phyloP scores from a whole-genome alignment of 306 rosid species.

The Prunus davidiana region DNA sequence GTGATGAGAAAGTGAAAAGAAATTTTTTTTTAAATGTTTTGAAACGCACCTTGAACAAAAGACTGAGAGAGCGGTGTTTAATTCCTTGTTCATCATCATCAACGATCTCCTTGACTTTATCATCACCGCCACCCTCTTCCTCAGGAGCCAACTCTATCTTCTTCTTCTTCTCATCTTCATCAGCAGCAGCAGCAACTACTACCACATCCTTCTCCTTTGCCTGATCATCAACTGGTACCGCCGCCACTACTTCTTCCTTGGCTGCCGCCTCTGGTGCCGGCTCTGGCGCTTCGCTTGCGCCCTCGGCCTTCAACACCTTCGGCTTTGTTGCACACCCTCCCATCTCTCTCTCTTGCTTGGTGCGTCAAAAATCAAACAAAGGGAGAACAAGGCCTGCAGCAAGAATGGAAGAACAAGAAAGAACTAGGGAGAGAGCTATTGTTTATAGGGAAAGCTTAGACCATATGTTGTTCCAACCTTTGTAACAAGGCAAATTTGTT shows the following conservation, averaged over 20 bases:
- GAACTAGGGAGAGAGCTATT: slow-evolving; percentile 8
- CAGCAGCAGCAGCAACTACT: background rate
- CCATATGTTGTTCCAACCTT: slow-evolving; percentile 18
- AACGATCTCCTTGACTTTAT: slow-evolving; percentile 22
- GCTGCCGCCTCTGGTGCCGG: slow-evolving; percentile 31
- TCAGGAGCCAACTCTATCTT: background rate
- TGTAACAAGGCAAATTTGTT: slow-evolving; percentile 14
- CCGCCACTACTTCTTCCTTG: slow-evolving; percentile 6
- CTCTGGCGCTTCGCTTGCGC: background rate
- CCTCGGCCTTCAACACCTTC: slow-evolving; percentile 27
- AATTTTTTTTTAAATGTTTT: background rate
- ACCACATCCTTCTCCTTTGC: slow-evolving; percentile 5
- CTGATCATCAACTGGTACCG: background rate
- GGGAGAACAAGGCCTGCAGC: background rate
- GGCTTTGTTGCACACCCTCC: slow-evolving; percentile 76
- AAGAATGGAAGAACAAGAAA: background rate
- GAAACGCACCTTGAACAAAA: slow-evolving; percentile 47
- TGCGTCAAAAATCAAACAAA: background rate
- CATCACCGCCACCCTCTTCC: background rate
- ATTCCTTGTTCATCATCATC: slow-evolving; percentile 31
- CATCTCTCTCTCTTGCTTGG: slow-evolving; percentile 24
- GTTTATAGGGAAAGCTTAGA: slow-evolving; percentile 14
- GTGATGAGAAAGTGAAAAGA: background rate
- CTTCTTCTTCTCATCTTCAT: background rate
- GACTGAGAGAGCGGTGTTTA: slow-evolving; percentile 53